Percentiles rank a stretch among this genome's conserved stretches.
Evolutionary conservation across 2,329 filamentous ascomycete species (phyloP).

Genomic region (Tolypocladium ophioglossoides): DNA sequence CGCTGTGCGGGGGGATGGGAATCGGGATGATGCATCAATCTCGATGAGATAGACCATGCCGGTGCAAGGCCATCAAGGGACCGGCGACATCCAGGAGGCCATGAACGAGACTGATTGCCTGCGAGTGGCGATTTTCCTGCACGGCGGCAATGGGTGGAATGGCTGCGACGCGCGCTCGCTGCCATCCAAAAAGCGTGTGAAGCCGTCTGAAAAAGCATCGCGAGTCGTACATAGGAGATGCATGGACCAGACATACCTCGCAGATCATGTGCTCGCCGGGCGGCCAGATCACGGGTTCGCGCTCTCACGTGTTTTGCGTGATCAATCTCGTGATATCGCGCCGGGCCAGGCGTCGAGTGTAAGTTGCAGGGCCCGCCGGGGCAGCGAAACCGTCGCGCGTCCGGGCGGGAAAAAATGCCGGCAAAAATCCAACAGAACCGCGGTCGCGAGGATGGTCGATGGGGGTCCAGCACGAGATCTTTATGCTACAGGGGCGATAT

Average conservation of each 20-base stretch:
- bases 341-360: conserved; percentile 12
- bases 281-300: conserved; percentile 32
- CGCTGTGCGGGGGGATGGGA: neutral
- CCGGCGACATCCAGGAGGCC: neutral
- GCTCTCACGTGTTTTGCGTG: conserved; percentile 34
- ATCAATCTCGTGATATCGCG: conserved; percentile 40
- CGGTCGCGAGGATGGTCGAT: conserved; percentile 3
- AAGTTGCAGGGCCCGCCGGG: conserved; percentile 15
- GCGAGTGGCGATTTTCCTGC: neutral
- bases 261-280: conserved; percentile 30
- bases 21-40: neutral
- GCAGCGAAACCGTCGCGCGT: conserved; percentile 9
- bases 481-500: conserved; percentile 16
- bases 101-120: neutral
- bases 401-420: conserved; percentile 3
- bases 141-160: neutral
- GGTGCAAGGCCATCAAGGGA: neutral
- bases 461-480: conserved; percentile 7
- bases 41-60: neutral
- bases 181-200: neutral
- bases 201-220: conserved; percentile 3
- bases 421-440: conserved; percentile 3
- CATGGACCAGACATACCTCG: conserved; percentile 27
- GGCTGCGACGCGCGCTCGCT: neutral
- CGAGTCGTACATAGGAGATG: conserved; percentile 8